Evolutionary conservation across 1,139 yeast genomes (phyloP).

Genomic region (Hyphopichia burtonii): DNA sequence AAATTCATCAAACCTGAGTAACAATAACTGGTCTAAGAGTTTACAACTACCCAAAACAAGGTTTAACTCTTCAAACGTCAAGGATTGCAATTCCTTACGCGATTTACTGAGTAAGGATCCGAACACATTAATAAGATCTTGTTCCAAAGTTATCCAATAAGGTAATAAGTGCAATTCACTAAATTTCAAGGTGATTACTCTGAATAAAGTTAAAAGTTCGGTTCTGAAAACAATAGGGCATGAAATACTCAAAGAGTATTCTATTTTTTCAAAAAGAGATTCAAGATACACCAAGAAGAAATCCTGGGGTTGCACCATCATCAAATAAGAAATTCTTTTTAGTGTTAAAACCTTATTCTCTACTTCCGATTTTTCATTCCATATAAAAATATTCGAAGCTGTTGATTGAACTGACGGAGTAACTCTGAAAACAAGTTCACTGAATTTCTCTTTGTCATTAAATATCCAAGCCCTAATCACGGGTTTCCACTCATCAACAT

Average conservation of each 20-base stretch:
- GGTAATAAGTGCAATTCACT: constrained; percentile 65
- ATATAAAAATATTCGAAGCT: constrained; percentile 61
- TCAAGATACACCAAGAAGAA: constrained; percentile 49
- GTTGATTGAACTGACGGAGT: constrained; percentile 48
- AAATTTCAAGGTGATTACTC: constrained; percentile 63
- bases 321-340: constrained; percentile 59
- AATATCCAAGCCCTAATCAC: constrained; percentile 57
- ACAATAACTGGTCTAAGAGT: constrained; percentile 69
- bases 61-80: constrained; percentile 38
- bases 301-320: constrained; percentile 62
- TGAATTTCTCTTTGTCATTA: constrained; percentile 57
- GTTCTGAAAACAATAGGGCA: constrained; percentile 37
- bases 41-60: constrained; percentile 64
- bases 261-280: constrained; percentile 51
- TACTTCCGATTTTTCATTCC: constrained; percentile 72
- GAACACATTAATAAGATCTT: constrained; percentile 57
- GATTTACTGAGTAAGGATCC: constrained; percentile 32
- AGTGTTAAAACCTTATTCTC: constrained; percentile 49
- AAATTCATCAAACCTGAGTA: constrained; percentile 75
- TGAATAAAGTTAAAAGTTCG: constrained; percentile 55
- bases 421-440: constrained; percentile 53
- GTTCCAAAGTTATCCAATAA: constrained; percentile 68
- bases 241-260: constrained; percentile 33
- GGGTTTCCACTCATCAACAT: constrained; percentile 45
- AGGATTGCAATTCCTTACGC: constrained; percentile 29